Percentiles rank a stretch among this genome's conserved stretches.
phyloP scores from a whole-genome alignment of 23 red algal species.

The Pyropia haitanensis region DNA sequence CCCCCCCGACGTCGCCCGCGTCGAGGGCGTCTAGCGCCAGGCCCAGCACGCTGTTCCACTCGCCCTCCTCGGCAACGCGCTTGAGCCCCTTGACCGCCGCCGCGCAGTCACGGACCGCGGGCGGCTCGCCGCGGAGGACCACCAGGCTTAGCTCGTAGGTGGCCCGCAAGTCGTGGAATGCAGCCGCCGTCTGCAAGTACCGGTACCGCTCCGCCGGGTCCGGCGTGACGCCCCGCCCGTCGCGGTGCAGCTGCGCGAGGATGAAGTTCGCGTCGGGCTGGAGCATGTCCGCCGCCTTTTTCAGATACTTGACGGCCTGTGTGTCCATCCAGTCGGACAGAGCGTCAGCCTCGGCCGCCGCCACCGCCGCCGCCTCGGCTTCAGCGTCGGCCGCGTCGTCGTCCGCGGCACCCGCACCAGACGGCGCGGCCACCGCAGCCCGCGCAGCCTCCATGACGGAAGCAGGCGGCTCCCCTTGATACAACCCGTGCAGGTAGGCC shows the following conservation, averaged over 20 bases:
- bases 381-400: conserved; percentile 19
- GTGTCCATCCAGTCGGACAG: conserved; percentile 30
- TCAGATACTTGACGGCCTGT: conserved; percentile 13
- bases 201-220: neutral
- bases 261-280: conserved; percentile 64
- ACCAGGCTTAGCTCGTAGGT: conserved; percentile 16
- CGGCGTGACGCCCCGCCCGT: conserved; percentile 8
- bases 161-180: neutral
- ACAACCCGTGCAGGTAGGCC: conserved; percentile 25
- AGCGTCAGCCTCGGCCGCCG: conserved; percentile 38
- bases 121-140: conserved; percentile 14
- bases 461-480: too few relatives aligned
- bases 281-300: conserved; percentile 28
- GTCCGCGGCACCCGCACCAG: conserved; percentile 14
- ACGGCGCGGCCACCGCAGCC: too few relatives aligned
- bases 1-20: conserved; percentile 24
- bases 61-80: conserved; percentile 62
- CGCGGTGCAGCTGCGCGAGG: conserved; percentile 19
- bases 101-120: conserved; percentile 31
- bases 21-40: conserved; percentile 33
- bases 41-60: conserved; percentile 27
- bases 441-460: too few relatives aligned
- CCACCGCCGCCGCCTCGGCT: conserved; percentile 8
- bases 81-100: conserved; percentile 26
- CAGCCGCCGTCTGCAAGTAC: too few relatives aligned